These are phyloP conservation scores for Eremochloa ophiuroides DNA, from an alignment of 176 grass and related monocot genomes.

Conservation along the genomic window DNA sequence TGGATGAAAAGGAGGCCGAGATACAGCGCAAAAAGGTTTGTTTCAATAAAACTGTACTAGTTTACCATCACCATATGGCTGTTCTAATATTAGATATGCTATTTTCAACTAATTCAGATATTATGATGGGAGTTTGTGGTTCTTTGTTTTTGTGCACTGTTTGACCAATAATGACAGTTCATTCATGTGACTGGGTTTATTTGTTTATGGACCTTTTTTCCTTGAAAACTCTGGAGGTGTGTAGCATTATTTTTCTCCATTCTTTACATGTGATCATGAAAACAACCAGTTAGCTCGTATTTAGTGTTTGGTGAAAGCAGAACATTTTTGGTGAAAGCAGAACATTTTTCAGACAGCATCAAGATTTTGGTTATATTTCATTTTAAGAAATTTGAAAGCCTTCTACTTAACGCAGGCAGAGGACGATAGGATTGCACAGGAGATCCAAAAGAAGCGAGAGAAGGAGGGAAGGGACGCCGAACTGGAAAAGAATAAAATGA, in stretches of 20 bases:
- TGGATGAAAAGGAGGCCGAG: constrained; percentile 92
- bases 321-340: neutral
- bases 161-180: neutral
- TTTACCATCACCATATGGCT: neutral
- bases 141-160: neutral
- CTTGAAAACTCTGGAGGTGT: neutral
- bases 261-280: neutral
- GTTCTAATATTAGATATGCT: neutral
- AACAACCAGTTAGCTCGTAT: no score
- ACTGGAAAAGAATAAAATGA: constrained; percentile 50
- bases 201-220: neutral
- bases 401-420: constrained; percentile 52
- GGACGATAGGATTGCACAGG: constrained; percentile 75
- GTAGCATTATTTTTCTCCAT: neutral
- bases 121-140: neutral
- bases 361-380: neutral
- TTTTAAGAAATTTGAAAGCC: neutral
- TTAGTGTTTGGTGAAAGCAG: no score
- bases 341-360: neutral
- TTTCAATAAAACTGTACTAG: neutral
- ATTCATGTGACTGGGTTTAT: neutral
- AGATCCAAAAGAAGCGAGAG: constrained; percentile 89
- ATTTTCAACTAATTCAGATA: neutral
- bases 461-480: constrained; percentile 72
- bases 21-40: constrained; percentile 76